Percentiles rank a stretch among this genome's conserved stretches.
phyloP scores from a whole-genome alignment of 1,284 basidiomycete genomes.

The Ustilago trichophora region DNA sequence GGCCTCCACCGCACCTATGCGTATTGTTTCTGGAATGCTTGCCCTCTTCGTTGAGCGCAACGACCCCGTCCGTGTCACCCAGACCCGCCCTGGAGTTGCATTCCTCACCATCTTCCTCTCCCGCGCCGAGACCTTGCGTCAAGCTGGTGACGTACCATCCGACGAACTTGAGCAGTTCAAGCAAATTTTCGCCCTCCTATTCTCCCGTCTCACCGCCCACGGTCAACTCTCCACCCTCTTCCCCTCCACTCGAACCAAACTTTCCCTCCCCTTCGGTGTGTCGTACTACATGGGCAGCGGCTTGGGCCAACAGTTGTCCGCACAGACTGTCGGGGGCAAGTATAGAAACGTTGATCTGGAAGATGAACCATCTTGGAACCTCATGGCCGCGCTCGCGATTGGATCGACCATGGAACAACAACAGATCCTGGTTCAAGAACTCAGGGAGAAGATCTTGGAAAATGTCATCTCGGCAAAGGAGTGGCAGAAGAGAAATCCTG shows the following conservation, averaged over 20 bases:
- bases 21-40: conserved; percentile 85
- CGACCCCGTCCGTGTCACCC: conserved; percentile 77
- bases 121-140: conserved; percentile 87
- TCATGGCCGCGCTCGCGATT: conserved; percentile 86
- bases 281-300: conserved; percentile 66
- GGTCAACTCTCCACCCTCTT: conserved; percentile 77
- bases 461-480: conserved; percentile 78
- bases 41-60: conserved; percentile 84
- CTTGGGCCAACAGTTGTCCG: conserved; percentile 18
- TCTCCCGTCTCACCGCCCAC: conserved; percentile 77
- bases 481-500: conserved; percentile 45
- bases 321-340: conserved; percentile 36
- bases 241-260: conserved; percentile 82
- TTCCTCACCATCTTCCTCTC: conserved; percentile 91
- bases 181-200: conserved; percentile 78
- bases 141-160: conserved; percentile 69
- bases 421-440: conserved; percentile 81
- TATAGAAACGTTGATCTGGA: conserved; percentile 73
- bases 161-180: conserved; percentile 86
- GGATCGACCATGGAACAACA: conserved; percentile 86
- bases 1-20: conserved; percentile 79
- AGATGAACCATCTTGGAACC: conserved; percentile 91
- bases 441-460: conserved; percentile 91
- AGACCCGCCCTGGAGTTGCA: conserved; percentile 84
- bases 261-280: conserved; percentile 70